Conservation (phyloP, 306 rosid genomes). For the Glycyrrhiza uralensis region DNA sequence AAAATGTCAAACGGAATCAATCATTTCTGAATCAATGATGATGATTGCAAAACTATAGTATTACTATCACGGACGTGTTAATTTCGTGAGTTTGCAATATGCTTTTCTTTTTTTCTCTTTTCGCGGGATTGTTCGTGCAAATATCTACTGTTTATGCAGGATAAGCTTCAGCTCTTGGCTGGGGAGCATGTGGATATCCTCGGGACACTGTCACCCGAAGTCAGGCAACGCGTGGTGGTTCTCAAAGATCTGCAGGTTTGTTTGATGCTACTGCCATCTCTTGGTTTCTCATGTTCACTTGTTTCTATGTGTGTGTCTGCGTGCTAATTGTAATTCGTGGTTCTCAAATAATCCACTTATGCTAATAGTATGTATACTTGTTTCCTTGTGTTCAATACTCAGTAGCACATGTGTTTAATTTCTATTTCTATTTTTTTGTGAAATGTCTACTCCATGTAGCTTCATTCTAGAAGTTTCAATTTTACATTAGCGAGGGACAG, state of each 20-base stretch:
- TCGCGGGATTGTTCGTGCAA: not conserved
- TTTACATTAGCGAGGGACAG: not conserved
- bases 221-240: slow-evolving; percentile 43
- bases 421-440: not conserved
- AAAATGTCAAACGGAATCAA: not conserved
- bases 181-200: slow-evolving; percentile 36
- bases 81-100: not conserved
- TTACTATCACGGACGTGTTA: not conserved
- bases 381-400: slow-evolving; percentile 4
- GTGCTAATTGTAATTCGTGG: not conserved
- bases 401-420: not conserved
- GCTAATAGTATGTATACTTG: not conserved
- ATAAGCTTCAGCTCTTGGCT: slow-evolving; percentile 35
- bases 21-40: not conserved
- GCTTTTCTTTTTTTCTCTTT: not conserved
- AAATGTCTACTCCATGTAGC: not conserved
- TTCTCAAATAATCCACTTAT: not conserved
- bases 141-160: slow-evolving; percentile 35
- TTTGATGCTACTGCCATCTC: slow-evolving; percentile 14
- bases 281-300: not conserved
- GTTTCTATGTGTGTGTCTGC: not conserved
- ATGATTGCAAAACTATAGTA: not conserved
- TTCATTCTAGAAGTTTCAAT: not conserved
- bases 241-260: slow-evolving; percentile 53
- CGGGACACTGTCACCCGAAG: slow-evolving; percentile 35